These are phyloP conservation scores for Boletus albobrunnescens DNA, from an alignment of 1,284 basidiomycete species.

Conservation along the genomic window DNA sequence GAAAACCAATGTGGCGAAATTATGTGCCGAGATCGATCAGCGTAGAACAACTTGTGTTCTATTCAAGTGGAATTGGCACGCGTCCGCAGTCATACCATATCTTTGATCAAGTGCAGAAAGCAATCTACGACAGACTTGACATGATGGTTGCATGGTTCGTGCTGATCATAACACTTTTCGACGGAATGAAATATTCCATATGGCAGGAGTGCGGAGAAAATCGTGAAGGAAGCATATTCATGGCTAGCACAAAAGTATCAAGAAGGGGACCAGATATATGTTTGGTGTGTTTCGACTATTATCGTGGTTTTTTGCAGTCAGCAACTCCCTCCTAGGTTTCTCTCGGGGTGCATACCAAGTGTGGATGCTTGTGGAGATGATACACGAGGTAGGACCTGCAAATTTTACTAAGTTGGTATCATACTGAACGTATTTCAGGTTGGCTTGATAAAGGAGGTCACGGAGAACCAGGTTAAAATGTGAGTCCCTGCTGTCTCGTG, in stretches of 20 bases:
- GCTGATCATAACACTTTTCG: neutral
- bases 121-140: slow-evolving; percentile 24
- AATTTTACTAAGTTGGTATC: neutral
- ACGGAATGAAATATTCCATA: neutral
- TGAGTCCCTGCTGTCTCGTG: too few relatives aligned
- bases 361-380: slow-evolving; percentile 41
- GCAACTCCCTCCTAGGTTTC: slow-evolving; percentile 45
- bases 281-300: slow-evolving; percentile 33
- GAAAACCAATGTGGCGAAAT: slow-evolving; percentile 39
- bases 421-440: slow-evolving; percentile 16
- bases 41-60: slow-evolving; percentile 33
- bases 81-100: too few relatives aligned
- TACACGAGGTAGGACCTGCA: slow-evolving; percentile 32
- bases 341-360: slow-evolving; percentile 49
- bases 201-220: slow-evolving; percentile 29
- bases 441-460: slow-evolving; percentile 20
- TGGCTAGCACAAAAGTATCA: slow-evolving; percentile 41
- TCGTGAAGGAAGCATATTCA: slow-evolving; percentile 34
- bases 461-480: slow-evolving; percentile 28
- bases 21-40: too few relatives aligned
- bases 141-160: slow-evolving; percentile 24
- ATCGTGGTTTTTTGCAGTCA: too few relatives aligned
- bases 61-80: slow-evolving; percentile 39
- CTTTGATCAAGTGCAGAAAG: slow-evolving; percentile 21
- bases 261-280: slow-evolving; percentile 41